Conservation (phyloP, 805 yeast species). For the Yamadazyma sp. region DNA sequence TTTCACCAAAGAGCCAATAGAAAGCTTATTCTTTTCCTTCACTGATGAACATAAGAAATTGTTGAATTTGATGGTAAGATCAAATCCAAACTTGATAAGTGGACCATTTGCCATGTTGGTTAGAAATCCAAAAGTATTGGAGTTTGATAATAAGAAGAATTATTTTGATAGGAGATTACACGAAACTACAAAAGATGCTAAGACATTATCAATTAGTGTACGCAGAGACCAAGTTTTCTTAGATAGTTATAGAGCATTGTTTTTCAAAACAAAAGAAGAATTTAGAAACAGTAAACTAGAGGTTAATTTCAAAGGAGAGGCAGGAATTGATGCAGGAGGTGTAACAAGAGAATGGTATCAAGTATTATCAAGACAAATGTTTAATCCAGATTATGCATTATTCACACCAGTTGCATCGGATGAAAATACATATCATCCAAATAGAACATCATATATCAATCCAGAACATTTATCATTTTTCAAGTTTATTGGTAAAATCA, state of each 20-base stretch:
- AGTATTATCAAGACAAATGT: slow-evolving; percentile 89
- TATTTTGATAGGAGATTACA: slow-evolving; percentile 79
- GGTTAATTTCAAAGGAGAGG: slow-evolving; percentile 85
- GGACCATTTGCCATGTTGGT: slow-evolving; percentile 93
- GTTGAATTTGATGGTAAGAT: slow-evolving; percentile 85
- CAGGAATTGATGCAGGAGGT: slow-evolving; percentile 98
- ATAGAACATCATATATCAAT: slow-evolving; percentile 85
- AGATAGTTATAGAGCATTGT: slow-evolving; percentile 81
- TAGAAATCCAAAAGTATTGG: slow-evolving; percentile 82
- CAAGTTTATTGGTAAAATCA: slow-evolving; percentile 89
- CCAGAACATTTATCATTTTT: slow-evolving; percentile 92
- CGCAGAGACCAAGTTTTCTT: slow-evolving; percentile 88
- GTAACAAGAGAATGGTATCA: slow-evolving; percentile 97
- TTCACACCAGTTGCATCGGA: slow-evolving; percentile 91
- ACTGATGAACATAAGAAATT: slow-evolving; percentile 86
- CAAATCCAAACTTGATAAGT: slow-evolving; percentile 89
- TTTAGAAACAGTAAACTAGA: slow-evolving; percentile 71
- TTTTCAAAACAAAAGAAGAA: slow-evolving; percentile 73
- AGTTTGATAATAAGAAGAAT: slow-evolving; percentile 89
- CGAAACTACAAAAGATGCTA: slow-evolving; percentile 38
- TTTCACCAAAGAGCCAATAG: slow-evolving; percentile 71
- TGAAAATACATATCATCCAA: slow-evolving; percentile 92
- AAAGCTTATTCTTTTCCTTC: slow-evolving; percentile 75
- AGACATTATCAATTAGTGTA: slow-evolving; percentile 61
- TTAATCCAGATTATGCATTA: slow-evolving; percentile 91